These are phyloP conservation scores for Kodamaea hsintzibuensis DNA, from an alignment of 805 yeast species.

Conservation along the genomic window DNA sequence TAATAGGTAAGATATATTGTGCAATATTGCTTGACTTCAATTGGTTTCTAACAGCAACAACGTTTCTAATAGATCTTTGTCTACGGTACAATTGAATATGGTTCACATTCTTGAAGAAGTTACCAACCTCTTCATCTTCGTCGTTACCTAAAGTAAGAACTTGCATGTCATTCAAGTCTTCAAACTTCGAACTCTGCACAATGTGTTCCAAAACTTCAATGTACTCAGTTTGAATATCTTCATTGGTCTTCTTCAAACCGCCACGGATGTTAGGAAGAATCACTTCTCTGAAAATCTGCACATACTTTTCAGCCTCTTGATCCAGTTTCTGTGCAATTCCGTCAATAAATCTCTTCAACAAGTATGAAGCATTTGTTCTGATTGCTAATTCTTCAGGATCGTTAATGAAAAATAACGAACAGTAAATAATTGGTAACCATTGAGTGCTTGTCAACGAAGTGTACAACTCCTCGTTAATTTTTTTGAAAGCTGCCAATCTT, in stretches of 20 bases:
- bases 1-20: conserved; percentile 79
- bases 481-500: conserved; percentile 66
- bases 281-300: conserved; percentile 48
- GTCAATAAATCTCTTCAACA: conserved; percentile 67
- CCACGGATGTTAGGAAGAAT: conserved; percentile 64
- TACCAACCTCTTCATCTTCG: conserved; percentile 53
- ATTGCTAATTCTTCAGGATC: conserved; percentile 80
- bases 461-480: conserved; percentile 59
- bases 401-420: conserved; percentile 66
- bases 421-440: conserved; percentile 80
- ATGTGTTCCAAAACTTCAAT: conserved; percentile 64
- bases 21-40: conserved; percentile 63
- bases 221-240: conserved; percentile 70
- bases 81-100: conserved; percentile 88
- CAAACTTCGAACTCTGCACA: conserved; percentile 47
- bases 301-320: conserved; percentile 26
- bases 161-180: conserved; percentile 66
- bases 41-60: conserved; percentile 48
- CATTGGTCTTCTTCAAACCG: conserved; percentile 63
- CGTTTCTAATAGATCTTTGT: conserved; percentile 73
- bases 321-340: conserved; percentile 33
- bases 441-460: conserved; percentile 47
- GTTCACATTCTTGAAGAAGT: conserved; percentile 71
- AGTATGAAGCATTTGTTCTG: conserved; percentile 71
- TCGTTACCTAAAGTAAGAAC: conserved; percentile 54